Evolutionary conservation across 2,329 filamentous ascomycete species (phyloP), one percentile per base, ranked within the genome.

Genomic region (Phoma sp.): DNA sequence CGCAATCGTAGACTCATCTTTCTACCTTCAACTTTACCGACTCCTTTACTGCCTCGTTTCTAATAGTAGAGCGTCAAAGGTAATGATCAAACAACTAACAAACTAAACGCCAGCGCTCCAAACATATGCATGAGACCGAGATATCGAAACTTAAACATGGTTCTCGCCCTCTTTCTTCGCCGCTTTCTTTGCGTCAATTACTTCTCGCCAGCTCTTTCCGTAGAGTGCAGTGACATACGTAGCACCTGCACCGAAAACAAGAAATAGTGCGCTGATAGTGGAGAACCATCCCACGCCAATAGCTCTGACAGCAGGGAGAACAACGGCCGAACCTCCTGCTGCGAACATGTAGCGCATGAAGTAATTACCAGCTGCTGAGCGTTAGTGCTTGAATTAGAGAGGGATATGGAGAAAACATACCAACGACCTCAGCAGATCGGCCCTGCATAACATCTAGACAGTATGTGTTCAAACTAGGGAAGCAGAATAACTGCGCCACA

Each of bases 251-350:
- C 78, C 74, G 3, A 74, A 61, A 1, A 84, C 67, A 42, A 89
- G 66, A 55, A 89, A 88, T 1, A 74, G 49, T 0, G 86, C 83
- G 42, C 81, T 85, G 52, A 92, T 87, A 1, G 90, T 92, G 38
- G 83, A 87, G 70, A 92, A 93, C 89, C 90, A 93, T 0, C 91
- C 91, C 0, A 93, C 87, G 3, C 91, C 91, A 48, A 95, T 88
- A 25, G 74, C 77, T 55, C 92, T 79, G n/a, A 92, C 82, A 1
- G 87, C 88, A 0, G 91, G 91, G 51, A 95, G 78, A 48, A 90
- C 90, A 1, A 86, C 84, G 0, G 88, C 90, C 2, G 86, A 89
- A 0, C 85, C 89, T 4, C 84, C 75, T 10, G 89, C 90, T 1
- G 87, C 90, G 61, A 92, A 89, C 5, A 92, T 68, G 72, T 93